Conservation (phyloP, 768 basidiomycete genomes). For the Podaxis sp. region DNA sequence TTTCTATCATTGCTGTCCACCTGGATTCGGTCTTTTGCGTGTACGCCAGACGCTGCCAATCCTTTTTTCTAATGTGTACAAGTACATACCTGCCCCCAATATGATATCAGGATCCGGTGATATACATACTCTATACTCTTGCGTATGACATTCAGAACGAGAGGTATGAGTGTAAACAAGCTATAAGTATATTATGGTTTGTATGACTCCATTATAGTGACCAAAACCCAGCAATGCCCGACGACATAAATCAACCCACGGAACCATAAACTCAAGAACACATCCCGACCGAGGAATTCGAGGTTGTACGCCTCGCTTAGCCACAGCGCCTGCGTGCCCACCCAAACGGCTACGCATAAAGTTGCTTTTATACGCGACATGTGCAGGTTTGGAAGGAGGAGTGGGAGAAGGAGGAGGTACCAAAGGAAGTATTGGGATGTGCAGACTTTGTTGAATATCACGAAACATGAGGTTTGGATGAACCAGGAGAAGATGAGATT, state of each 20-base stretch:
- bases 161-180: not conserved
- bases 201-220: constrained; percentile 56
- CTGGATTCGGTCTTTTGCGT: not conserved
- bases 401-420: constrained; percentile 88
- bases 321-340: constrained; percentile 83
- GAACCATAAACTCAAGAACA: constrained; percentile 77
- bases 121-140: not conserved
- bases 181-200: not conserved
- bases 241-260: constrained; percentile 72
- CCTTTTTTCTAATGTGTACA: not conserved
- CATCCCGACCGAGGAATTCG: constrained; percentile 80
- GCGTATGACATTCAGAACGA: not conserved
- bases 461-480: constrained; percentile 86
- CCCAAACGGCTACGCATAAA: constrained; percentile 60
- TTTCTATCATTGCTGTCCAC: not conserved
- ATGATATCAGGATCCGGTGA: not conserved
- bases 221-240: constrained; percentile 81
- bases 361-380: constrained; percentile 46
- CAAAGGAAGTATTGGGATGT: constrained; percentile 99
- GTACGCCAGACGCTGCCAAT: not conserved
- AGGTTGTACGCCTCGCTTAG: constrained; percentile 86
- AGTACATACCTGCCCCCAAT: not conserved
- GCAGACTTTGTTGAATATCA: constrained; percentile 98
- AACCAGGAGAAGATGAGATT: constrained; percentile 87
- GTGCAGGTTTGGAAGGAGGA: constrained; percentile 67